Base-by-base conservation (phyloP, 2,329 filamentous ascomycete species). In the Penicillium sclerotiorum region DNA sequence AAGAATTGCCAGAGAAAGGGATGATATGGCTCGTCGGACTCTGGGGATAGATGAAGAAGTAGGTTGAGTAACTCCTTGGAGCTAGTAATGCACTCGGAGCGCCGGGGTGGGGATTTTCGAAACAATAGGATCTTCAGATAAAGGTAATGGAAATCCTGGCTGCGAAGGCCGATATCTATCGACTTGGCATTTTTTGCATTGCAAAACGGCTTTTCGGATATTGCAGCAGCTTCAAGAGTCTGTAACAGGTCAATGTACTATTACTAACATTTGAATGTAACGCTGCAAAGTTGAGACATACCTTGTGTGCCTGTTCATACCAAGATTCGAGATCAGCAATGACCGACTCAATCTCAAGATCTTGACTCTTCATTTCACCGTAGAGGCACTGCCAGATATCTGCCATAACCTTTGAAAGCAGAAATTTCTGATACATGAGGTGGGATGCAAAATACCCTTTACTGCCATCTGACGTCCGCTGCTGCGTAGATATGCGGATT, bases 1-100 rank as follows among this genome's bases (percentile, higher is more conserved):
- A 43, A 7, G 11, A 43, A 21, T n/a, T 43, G 40, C 40, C 40
- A 43, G 18, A 43, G n/a, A n/a, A 43, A 30, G 15, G 40, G 40
- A 25, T 43, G 40, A 20, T 43, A 43, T 30, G 40, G 40, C 8
- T 32, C 27, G 7, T 43, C 23, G 2, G 27, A 43, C 20, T 43
- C 23, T 4, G 23, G 22, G 9, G n/a, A 28, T 15, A 43, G 3
- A 15, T 30, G 5, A 11, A 8, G 25, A 30, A 43, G 23, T 17
- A 43, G 40, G n/a, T 32, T 2, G 15, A 43, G 40, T 8, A 43
- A 18, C 30, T 43, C 5, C 27, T 43, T 43, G 12, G 40, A 43
- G n/a, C 15, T 30, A 5, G 6, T 18, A 2, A 43, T 8, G 23
- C 40, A 30, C 15, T 43, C 2, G n/a, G n/a, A 9, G 13, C 8